Evolutionary conservation across 495 filamentous ascomycete species (phyloP).

Genomic region (Penicillium taxi): DNA sequence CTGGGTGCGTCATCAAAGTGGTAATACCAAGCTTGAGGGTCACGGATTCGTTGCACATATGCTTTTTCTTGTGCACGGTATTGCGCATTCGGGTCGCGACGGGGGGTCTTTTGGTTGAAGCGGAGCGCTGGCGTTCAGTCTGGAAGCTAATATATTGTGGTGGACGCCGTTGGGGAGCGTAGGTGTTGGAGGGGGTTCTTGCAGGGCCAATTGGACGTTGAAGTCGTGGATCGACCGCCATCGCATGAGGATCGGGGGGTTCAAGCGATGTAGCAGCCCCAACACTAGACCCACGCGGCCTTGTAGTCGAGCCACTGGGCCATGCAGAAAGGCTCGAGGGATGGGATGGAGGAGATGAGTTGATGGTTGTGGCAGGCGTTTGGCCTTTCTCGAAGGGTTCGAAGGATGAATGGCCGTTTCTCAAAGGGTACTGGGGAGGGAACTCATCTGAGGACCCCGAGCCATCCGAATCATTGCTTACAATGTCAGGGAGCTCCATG

Average conservation of each 20-base stretch:
- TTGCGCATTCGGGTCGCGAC: conserved; percentile 66
- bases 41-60: conserved; percentile 68
- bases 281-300: conserved; percentile 38
- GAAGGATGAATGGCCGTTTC: conserved; percentile 32
- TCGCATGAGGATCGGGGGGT: conserved; percentile 24
- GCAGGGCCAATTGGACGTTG: conserved; percentile 55
- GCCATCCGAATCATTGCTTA: conserved; percentile 55
- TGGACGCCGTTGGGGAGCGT: conserved; percentile 67
- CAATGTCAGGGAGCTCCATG: conserved; percentile 50
- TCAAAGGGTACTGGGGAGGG: conserved; percentile 36
- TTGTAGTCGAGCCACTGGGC: conserved; percentile 28
- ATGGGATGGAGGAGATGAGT: conserved; percentile 36
- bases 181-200: conserved; percentile 63
- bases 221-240: conserved; percentile 25
- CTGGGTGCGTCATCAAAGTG: conserved; percentile 67
- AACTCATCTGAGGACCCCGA: conserved; percentile 58
- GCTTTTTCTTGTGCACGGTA: conserved; percentile 76
- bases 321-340: conserved; percentile 34
- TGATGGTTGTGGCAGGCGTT: conserved; percentile 35
- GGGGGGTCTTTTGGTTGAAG: conserved; percentile 43
- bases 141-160: conserved; percentile 48
- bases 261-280: conserved; percentile 27
- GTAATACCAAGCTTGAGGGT: conserved; percentile 55
- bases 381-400: conserved; percentile 33
- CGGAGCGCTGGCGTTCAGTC: conserved; percentile 45